Evolutionary conservation across 495 filamentous ascomycete species (phyloP).

Genomic region (Penicillium taxi): DNA sequence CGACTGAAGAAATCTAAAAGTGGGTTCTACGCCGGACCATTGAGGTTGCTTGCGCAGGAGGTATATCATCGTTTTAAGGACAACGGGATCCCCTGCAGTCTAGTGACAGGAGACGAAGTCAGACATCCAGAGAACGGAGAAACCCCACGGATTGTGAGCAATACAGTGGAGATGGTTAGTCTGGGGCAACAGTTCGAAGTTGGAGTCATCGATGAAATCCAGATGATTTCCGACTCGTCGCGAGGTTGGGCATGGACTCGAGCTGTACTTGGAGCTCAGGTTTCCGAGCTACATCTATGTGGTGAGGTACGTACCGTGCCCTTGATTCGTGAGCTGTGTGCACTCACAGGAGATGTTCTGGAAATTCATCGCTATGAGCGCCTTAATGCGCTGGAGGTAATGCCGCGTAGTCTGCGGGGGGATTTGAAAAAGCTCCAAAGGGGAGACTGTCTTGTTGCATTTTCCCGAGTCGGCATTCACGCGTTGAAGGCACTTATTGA

Average conservation of each 20-base stretch:
- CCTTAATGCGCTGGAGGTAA: slow-evolving; percentile 65
- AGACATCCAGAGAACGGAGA: slow-evolving; percentile 43
- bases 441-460: slow-evolving; percentile 84
- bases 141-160: slow-evolving; percentile 56
- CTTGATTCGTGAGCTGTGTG: slow-evolving; percentile 71
- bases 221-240: slow-evolving; percentile 77
- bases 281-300: slow-evolving; percentile 86
- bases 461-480: slow-evolving; percentile 76
- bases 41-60: slow-evolving; percentile 88
- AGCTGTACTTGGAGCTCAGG: slow-evolving; percentile 77
- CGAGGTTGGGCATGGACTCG: slow-evolving; percentile 98
- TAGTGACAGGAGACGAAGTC: slow-evolving; percentile 89
- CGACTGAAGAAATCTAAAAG: slow-evolving; percentile 65
- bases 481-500: slow-evolving; percentile 73
- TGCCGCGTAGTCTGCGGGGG: slow-evolving; percentile 51
- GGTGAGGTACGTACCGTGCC: slow-evolving; percentile 80
- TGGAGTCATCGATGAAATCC: slow-evolving; percentile 95
- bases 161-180: slow-evolving; percentile 95
- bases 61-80: slow-evolving; percentile 75
- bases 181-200: slow-evolving; percentile 66
- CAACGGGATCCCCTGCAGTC: slow-evolving; percentile 62
- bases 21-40: slow-evolving; percentile 86
- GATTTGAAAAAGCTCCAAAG: slow-evolving; percentile 62
- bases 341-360: slow-evolving; percentile 72
- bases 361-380: slow-evolving; percentile 74